These are phyloP conservation scores for Rhynchosporium graminicola DNA, from an alignment of 2,329 filamentous ascomycete species.

Conservation along the genomic window DNA sequence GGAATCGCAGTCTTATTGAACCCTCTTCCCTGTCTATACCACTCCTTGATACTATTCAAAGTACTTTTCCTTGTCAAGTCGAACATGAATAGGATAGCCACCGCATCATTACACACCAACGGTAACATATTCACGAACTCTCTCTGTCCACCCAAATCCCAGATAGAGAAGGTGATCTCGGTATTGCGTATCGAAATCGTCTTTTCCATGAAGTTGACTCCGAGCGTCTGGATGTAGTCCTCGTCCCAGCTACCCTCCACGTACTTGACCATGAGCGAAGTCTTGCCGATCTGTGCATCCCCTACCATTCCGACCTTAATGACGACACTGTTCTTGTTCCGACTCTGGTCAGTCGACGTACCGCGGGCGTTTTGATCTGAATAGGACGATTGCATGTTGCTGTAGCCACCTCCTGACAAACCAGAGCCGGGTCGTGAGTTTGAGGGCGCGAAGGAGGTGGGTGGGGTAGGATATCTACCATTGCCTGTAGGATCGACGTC, in stretches of 20 bases:
- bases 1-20: slow-evolving; percentile 99
- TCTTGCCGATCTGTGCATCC: slow-evolving; percentile 98
- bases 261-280: slow-evolving; percentile 99
- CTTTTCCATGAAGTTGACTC: slow-evolving; percentile 99
- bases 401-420: slow-evolving; percentile 38
- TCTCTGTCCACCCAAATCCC: slow-evolving; percentile 95
- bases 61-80: slow-evolving; percentile 97
- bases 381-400: slow-evolving; percentile 38
- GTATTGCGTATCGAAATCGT: slow-evolving; percentile 99
- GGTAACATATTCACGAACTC: slow-evolving; percentile 99
- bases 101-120: slow-evolving; percentile 98
- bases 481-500: slow-evolving; percentile 37
- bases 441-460: slow-evolving; percentile 37
- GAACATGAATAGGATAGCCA: slow-evolving; percentile 99
- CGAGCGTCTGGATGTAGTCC: slow-evolving; percentile 98
- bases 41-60: slow-evolving; percentile 98
- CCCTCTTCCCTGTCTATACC: slow-evolving; percentile 94
- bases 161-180: slow-evolving; percentile 99
- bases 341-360: slow-evolving; percentile 31
- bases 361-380: slow-evolving; percentile 40
- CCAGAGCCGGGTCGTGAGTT: slow-evolving; percentile 41
- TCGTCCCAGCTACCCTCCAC: slow-evolving; percentile 99
- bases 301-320: slow-evolving; percentile 99
- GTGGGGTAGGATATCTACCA: slow-evolving; percentile 39
- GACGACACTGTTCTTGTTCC: slow-evolving; percentile 70